Percentiles rank a stretch among this genome's conserved stretches.
phyloP scores from a whole-genome alignment of 352 stramenopile species.

The Halophytophthora polymorphica region DNA sequence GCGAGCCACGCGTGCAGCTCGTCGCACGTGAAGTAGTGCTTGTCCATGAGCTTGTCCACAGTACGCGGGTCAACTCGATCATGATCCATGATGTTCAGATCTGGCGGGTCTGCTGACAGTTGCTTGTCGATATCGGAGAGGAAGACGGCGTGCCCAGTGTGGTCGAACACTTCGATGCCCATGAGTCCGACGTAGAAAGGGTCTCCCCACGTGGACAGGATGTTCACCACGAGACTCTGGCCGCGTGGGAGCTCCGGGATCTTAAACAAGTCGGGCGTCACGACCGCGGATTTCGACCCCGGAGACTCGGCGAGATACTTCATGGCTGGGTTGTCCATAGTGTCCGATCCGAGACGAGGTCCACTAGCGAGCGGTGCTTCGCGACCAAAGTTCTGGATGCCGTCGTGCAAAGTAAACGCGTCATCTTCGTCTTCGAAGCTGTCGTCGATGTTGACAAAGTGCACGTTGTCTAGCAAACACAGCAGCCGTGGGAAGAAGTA shows the following conservation, averaged over 20 bases:
- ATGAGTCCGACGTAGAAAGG: slow-evolving; percentile 90
- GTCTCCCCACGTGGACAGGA: slow-evolving; percentile 88
- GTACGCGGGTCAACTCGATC: slow-evolving; percentile 74
- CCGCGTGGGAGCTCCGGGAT: slow-evolving; percentile 75
- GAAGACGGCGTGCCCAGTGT: slow-evolving; percentile 60
- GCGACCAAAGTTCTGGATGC: slow-evolving; percentile 1
- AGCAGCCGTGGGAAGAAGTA: not conserved
- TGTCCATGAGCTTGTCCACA: slow-evolving; percentile 89
- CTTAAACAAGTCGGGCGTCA: slow-evolving; percentile 39
- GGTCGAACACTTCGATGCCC: slow-evolving; percentile 88
- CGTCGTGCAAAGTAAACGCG: slow-evolving; percentile 2
- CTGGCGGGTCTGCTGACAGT: slow-evolving; percentile 67
- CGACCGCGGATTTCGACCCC: slow-evolving; percentile 6
- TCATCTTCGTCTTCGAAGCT: slow-evolving; percentile 25
- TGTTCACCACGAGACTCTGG: slow-evolving; percentile 75
- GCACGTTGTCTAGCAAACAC: slow-evolving; percentile 42
- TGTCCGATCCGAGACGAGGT: not conserved
- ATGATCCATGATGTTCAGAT: slow-evolving; percentile 84
- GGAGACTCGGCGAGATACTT: slow-evolving; percentile 22
- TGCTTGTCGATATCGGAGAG: slow-evolving; percentile 66
- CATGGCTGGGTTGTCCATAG: slow-evolving; percentile 9
- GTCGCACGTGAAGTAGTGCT: slow-evolving; percentile 82
- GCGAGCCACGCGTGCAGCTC: slow-evolving; percentile 88
- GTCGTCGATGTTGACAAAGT: slow-evolving; percentile 80
- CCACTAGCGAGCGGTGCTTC: not conserved